Evolutionary conservation across 116 monocot species (phyloP).

Genomic region (Papilionanthe hybrid): DNA sequence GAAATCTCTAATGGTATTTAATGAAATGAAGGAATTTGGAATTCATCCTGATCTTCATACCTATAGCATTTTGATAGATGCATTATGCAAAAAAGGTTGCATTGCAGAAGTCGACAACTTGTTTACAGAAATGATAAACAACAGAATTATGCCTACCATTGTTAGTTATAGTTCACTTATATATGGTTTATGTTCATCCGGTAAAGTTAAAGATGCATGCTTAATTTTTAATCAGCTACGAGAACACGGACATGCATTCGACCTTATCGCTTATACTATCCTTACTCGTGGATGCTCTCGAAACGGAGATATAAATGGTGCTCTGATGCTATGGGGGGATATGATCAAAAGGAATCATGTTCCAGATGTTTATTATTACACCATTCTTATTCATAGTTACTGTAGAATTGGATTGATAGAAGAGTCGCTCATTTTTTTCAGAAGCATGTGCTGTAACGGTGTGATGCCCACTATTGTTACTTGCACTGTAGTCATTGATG

Average conservation of each 20-base stretch:
- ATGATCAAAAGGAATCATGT: conserved; percentile 31
- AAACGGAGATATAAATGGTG: conserved; percentile 30
- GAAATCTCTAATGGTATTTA: conserved; percentile 33
- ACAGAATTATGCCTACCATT: conserved; percentile 30
- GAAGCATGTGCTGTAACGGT: conserved; percentile 26
- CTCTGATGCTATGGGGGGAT: conserved; percentile 23
- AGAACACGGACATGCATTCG: conserved; percentile 12
- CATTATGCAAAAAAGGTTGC: conserved; percentile 35
- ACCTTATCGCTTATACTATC: conserved; percentile 44
- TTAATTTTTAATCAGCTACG: conserved; percentile 28
- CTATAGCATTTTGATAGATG: conserved; percentile 61
- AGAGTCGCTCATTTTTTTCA: conserved; percentile 25
- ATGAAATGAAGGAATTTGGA: conserved; percentile 30
- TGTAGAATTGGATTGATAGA: conserved; percentile 29
- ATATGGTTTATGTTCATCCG: conserved; percentile 35
- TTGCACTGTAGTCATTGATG: conserved; percentile 41
- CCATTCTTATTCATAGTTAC: conserved; percentile 44
- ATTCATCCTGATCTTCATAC: conserved; percentile 39
- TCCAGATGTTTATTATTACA: conserved; percentile 47
- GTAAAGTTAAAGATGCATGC: conserved; percentile 25
- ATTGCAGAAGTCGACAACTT: conserved; percentile 18
- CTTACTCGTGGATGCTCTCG: conserved; percentile 41
- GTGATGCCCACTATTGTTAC: conserved; percentile 43
- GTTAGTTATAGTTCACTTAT: conserved; percentile 49
- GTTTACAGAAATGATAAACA: conserved; percentile 39